phyloP scores from a whole-genome alignment of 2,329 filamentous ascomycete species.

The Claviceps fusiformis region DNA sequence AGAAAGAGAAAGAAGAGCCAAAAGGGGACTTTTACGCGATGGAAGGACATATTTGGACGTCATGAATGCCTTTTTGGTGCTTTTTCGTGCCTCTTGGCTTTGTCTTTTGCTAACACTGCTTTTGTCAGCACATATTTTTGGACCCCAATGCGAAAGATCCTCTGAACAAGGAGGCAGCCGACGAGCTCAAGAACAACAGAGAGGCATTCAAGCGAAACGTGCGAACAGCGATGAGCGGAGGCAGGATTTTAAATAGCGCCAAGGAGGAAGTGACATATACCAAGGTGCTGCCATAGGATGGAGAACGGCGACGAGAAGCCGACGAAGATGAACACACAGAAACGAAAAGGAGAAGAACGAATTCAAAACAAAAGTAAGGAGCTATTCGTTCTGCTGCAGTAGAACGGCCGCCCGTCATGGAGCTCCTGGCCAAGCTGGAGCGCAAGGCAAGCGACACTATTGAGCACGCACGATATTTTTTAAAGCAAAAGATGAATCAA shows the following conservation, averaged over 20 bases:
- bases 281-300: slow-evolving; percentile 53
- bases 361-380: background rate
- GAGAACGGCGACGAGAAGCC: background rate
- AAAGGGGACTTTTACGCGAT: too few species aligned
- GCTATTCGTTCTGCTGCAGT: background rate
- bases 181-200: slow-evolving; percentile 73
- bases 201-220: slow-evolving; percentile 91
- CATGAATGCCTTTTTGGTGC: background rate
- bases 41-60: background rate
- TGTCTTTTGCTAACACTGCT: slow-evolving; percentile 9
- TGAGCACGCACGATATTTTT: background rate
- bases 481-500: background rate
- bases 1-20: too few species aligned
- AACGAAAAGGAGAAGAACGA: background rate
- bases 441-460: background rate
- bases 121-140: slow-evolving; percentile 74
- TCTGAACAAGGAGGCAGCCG: slow-evolving; percentile 95
- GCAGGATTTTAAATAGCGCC: slow-evolving; percentile 34
- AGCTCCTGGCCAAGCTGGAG: background rate
- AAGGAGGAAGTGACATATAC: slow-evolving; percentile 58
- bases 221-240: slow-evolving; percentile 68
- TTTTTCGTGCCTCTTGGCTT: too few species aligned
- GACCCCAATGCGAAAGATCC: slow-evolving; percentile 95
- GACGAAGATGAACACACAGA: background rate
- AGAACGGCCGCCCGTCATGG: background rate